phyloP scores from a whole-genome alignment of 202 grass and related monocot genomes.

The Hordeum pubiflorum region DNA sequence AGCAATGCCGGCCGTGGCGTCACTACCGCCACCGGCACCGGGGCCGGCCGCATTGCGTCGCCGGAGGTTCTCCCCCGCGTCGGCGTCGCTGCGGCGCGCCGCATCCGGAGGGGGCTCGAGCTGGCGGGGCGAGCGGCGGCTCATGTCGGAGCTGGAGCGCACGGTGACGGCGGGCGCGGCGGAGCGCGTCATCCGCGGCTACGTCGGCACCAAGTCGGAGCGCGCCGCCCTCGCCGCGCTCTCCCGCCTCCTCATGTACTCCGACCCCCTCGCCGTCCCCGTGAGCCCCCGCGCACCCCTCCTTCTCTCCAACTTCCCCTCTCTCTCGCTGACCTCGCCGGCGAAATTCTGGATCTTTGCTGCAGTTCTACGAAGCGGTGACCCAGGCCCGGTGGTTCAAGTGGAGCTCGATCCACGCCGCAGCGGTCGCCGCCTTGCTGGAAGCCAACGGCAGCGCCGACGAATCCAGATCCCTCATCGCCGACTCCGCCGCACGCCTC shows the following conservation, averaged over 20 bases:
- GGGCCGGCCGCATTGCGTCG: neutral
- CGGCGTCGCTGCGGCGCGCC: slow-evolving; percentile 20
- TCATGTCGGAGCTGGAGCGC: slow-evolving; percentile 67
- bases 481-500: slow-evolving; percentile 45
- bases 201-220: slow-evolving; percentile 67
- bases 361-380: slow-evolving; percentile 66
- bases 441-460: slow-evolving; percentile 30
- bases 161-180: slow-evolving; percentile 49
- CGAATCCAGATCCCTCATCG: slow-evolving; percentile 48
- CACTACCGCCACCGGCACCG: neutral
- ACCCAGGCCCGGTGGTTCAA: slow-evolving; percentile 70
- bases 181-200: slow-evolving; percentile 64
- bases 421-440: slow-evolving; percentile 46
- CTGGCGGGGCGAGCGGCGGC: slow-evolving; percentile 54
- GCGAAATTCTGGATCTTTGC: neutral
- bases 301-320: neutral
- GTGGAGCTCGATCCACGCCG: slow-evolving; percentile 61
- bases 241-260: slow-evolving; percentile 62
- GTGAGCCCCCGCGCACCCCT: slow-evolving; percentile 6
- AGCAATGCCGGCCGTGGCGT: slow-evolving; percentile 30
- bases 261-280: slow-evolving; percentile 56
- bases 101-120: slow-evolving; percentile 46
- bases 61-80: neutral
- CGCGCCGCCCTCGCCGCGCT: slow-evolving; percentile 63
- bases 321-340: neutral